Evolutionary conservation across 2,329 filamentous ascomycete species (phyloP).

Genomic region (Aspergillus piperis): DNA sequence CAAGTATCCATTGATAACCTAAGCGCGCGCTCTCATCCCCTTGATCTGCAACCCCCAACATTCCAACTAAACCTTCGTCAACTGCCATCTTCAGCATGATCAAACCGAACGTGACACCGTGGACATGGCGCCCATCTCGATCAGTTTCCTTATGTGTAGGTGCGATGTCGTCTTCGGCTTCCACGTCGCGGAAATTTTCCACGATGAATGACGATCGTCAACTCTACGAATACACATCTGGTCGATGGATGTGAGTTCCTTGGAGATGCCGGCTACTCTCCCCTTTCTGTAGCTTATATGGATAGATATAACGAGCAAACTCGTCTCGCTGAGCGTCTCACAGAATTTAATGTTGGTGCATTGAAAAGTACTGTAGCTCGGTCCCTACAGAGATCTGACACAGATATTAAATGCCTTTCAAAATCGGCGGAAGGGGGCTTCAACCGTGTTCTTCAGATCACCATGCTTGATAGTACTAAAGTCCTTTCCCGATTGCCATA

Average conservation of each 20-base stretch:
- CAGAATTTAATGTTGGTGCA: slow-evolving; percentile 12
- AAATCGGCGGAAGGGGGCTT: slow-evolving; percentile 11
- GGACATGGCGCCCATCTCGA: neutral
- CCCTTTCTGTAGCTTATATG: neutral
- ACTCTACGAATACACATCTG: slow-evolving; percentile 13
- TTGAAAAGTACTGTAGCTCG: slow-evolving; percentile 7
- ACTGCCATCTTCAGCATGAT: slow-evolving; percentile 3
- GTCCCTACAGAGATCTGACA: slow-evolving; percentile 8
- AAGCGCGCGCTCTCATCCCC: no score
- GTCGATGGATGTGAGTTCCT: slow-evolving; percentile 1
- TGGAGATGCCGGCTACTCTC: neutral
- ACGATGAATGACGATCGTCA: slow-evolving; percentile 3
- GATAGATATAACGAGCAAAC: slow-evolving; percentile 17
- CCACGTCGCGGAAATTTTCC: neutral
- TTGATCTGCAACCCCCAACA: no score
- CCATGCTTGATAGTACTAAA: slow-evolving; percentile 1
- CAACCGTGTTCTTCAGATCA: slow-evolving; percentile 9
- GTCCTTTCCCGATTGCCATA: slow-evolving; percentile 6
- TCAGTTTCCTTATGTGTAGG: neutral
- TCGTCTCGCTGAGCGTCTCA: slow-evolving; percentile 13
- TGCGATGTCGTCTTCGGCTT: neutral
- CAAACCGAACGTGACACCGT: neutral
- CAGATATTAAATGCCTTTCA: slow-evolving; percentile 10
- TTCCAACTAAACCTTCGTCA: neutral
- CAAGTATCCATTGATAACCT: no score